Conservation (phyloP, 352 stramenopile genomes). For the Albugo laibachii region DNA sequence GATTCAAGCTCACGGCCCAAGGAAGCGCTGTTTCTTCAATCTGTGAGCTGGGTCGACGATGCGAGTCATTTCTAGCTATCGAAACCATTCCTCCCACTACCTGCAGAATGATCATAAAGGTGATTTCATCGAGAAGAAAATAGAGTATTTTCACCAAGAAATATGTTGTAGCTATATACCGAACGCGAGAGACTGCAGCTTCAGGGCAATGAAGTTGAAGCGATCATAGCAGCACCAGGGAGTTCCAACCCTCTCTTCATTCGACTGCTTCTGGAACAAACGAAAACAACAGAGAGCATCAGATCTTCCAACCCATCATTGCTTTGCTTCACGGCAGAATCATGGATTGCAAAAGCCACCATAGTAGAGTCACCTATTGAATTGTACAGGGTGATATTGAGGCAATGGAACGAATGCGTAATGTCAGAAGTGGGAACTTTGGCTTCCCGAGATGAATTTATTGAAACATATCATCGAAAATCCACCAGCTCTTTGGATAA, state of each 20-base stretch:
- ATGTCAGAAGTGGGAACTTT: constrained; percentile 17
- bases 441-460: constrained; percentile 2
- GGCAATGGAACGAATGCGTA: constrained; percentile 29
- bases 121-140: constrained; percentile 1
- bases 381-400: constrained; percentile 47
- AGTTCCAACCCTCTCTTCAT: constrained; percentile 55
- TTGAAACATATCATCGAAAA: neutral
- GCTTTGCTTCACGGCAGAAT: neutral
- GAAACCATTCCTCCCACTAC: constrained; percentile 42
- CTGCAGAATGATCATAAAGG: constrained; percentile 39
- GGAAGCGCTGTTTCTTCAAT: constrained; percentile 47
- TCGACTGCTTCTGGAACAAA: constrained; percentile 29
- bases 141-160: neutral
- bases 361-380: constrained; percentile 19
- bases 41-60: constrained; percentile 40
- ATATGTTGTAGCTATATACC: constrained; percentile 16
- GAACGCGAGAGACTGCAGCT: neutral
- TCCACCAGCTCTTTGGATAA: neutral
- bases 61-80: constrained; percentile 33
- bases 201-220: constrained; percentile 15
- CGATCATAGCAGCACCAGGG: constrained; percentile 20
- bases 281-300: constrained; percentile 21
- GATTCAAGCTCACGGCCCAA: constrained; percentile 18
- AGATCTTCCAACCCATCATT: constrained; percentile 8
- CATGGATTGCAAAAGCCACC: constrained; percentile 24